These are phyloP conservation scores for Entomortierella lignicola DNA, from an alignment of 192 early-diverging fungal species.

Conservation along the genomic window DNA sequence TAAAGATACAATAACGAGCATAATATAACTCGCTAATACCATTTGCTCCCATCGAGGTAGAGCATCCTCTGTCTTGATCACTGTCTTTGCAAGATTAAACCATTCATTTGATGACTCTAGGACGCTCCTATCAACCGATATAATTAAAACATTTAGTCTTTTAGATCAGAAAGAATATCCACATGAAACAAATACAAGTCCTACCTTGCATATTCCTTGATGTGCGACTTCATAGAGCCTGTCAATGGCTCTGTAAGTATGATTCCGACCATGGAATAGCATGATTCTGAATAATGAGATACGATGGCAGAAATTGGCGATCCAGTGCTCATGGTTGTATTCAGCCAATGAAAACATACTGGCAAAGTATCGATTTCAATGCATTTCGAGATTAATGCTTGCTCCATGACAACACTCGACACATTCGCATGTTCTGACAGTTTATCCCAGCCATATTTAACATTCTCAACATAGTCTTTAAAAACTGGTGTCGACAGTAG, in stretches of 20 bases:
- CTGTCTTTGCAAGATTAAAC: slow-evolving; percentile 47
- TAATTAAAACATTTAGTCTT: too few species aligned
- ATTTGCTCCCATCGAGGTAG: slow-evolving; percentile 51
- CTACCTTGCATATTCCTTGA: slow-evolving; percentile 53
- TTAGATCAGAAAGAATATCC: too few species aligned
- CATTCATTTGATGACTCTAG: slow-evolving; percentile 50
- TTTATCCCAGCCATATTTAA: slow-evolving; percentile 54
- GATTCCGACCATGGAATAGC: slow-evolving; percentile 53
- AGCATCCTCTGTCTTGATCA: slow-evolving; percentile 33
- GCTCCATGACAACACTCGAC: slow-evolving; percentile 53
- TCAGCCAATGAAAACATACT: slow-evolving; percentile 50
- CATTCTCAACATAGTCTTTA: slow-evolving; percentile 47
- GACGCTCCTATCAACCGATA: slow-evolving; percentile 22
- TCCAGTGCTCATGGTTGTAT: slow-evolving; percentile 53
- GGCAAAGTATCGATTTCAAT: slow-evolving; percentile 47
- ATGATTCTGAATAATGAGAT: slow-evolving; percentile 48
- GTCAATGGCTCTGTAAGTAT: slow-evolving; percentile 40
- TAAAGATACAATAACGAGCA: slow-evolving; percentile 48
- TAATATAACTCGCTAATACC: slow-evolving; percentile 52
- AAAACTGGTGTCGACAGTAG: slow-evolving; percentile 32
- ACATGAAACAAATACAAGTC: too few species aligned
- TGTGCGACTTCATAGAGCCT: slow-evolving; percentile 43
- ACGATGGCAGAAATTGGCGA: slow-evolving; percentile 46
- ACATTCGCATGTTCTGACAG: slow-evolving; percentile 52
- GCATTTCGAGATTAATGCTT: slow-evolving; percentile 50